Evolutionary conservation across 345 rosid species (phyloP), one percentile per base, ranked within the genome.

Genomic region (Salix brachista): DNA sequence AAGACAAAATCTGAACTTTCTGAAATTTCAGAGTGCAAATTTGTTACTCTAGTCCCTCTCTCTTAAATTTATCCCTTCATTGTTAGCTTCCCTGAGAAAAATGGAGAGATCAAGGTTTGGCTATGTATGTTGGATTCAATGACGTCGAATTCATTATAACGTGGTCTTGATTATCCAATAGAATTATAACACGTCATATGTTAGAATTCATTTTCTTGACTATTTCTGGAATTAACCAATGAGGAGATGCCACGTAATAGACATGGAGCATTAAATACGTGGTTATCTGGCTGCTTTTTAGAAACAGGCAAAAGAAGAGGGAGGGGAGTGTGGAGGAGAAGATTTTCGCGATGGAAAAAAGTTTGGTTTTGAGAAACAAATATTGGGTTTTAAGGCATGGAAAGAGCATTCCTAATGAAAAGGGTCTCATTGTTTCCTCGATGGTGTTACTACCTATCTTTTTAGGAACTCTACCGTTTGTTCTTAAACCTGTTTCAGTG

Each of bases 391-490:
- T 89, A 71, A 86, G 97, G 74, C 97, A 92, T 36, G 98, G 97
- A 21, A 91, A 90, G 84, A 91, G 97, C 90, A 88, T 92, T 61
- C 96, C 99, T 19, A 91, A 96, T 79, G 97, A 93, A 87, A 91
- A 75, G 81, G 98, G 97, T 46, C 88, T 93, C 73, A 75, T 91
- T 70, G 98, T 96, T 54, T 84, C 97, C 23, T 92, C 96, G 7
- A 67, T 89, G 94, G 97, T 91, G 76, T 21, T 78, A 71, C 61
- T 74, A 68, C 70, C 65, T 46, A 60, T 46, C 50, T 66, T 67
- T 44, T 21, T 54, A 19, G 21, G 10, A 54, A 54, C 50, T 46
- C 50, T 46, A 46, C 50, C 18, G 14, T 46, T 46, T 46, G 4
- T 46, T 46, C 17, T 11, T 46, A 14, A 46, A 39, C 16, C 30